Evolutionary conservation across 345 rosid species (phyloP).

Genomic region (Syzygium aqueum): DNA sequence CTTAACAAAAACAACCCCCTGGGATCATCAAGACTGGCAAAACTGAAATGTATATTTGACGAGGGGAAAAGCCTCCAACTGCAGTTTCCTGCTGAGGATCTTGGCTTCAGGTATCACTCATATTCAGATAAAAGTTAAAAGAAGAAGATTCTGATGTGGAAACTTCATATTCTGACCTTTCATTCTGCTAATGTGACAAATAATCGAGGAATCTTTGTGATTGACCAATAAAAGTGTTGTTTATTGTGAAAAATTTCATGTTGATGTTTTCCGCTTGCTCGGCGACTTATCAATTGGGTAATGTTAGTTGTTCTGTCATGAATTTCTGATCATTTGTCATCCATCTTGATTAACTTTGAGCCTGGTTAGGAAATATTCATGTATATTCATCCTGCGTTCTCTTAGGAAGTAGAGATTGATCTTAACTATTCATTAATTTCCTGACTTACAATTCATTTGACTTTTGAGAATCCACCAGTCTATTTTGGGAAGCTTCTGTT

Average conservation of each 20-base stretch:
- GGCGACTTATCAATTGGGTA: not conserved
- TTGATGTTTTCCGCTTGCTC: not conserved
- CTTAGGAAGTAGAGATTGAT: not conserved
- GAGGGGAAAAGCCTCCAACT: conserved; percentile 95
- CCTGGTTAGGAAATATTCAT: not conserved
- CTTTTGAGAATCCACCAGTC: not conserved
- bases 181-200: not conserved
- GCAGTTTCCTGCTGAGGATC: conserved; percentile 99
- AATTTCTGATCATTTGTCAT: not conserved
- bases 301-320: not conserved
- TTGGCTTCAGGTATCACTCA: conserved; percentile 74
- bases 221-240: not conserved
- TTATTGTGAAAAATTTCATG: not conserved
- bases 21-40: conserved; percentile 66
- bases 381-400: not conserved
- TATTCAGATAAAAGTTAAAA: not conserved
- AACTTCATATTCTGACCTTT: not conserved
- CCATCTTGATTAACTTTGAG: not conserved
- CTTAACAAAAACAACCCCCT: conserved; percentile 73
- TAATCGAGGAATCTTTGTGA: not conserved
- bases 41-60: conserved; percentile 58
- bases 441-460: not conserved
- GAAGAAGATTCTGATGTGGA: not conserved
- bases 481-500: not conserved
- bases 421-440: not conserved